phyloP scores from a whole-genome alignment of 495 filamentous ascomycete species.

The Hypoxylon crocopeplum region DNA sequence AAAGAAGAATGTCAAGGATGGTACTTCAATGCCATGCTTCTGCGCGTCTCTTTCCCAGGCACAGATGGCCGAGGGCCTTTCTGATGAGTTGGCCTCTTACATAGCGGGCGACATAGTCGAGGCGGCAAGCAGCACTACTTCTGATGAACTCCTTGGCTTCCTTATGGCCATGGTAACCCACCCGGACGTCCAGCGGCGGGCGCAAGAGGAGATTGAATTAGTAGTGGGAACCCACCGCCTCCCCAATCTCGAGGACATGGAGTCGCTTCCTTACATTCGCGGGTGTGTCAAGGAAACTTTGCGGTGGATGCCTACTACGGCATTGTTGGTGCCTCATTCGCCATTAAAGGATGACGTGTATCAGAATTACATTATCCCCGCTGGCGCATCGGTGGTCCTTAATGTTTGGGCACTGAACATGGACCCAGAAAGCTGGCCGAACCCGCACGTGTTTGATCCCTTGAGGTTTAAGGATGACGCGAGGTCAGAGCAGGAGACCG shows the following conservation, averaged over 20 bases:
- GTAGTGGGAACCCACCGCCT: slow-evolving; percentile 52
- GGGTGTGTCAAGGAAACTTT: slow-evolving; percentile 63
- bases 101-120: slow-evolving; percentile 56
- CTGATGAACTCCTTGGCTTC: slow-evolving; percentile 57
- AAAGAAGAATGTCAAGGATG: slow-evolving; percentile 11
- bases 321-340: slow-evolving; percentile 60
- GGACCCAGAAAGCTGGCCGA: slow-evolving; percentile 44
- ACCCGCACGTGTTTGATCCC: slow-evolving; percentile 45
- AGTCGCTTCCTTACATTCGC: slow-evolving; percentile 58
- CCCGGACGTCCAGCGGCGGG: slow-evolving; percentile 41
- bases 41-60: slow-evolving; percentile 37
- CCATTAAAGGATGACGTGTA: slow-evolving; percentile 59
- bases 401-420: slow-evolving; percentile 57
- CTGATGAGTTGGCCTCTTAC: slow-evolving; percentile 47
- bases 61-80: slow-evolving; percentile 42
- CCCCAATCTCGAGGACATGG: slow-evolving; percentile 60
- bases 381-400: slow-evolving; percentile 51
- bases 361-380: slow-evolving; percentile 59
- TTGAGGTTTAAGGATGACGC: neutral
- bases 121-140: slow-evolving; percentile 62
- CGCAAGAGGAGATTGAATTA: slow-evolving; percentile 9
- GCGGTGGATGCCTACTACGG: slow-evolving; percentile 65
- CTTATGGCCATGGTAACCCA: slow-evolving; percentile 64
- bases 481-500: neutral
- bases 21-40: slow-evolving; percentile 50